phyloP scores from a whole-genome alignment of 257 asterid genomes.

The Knoxia roxburghii region DNA sequence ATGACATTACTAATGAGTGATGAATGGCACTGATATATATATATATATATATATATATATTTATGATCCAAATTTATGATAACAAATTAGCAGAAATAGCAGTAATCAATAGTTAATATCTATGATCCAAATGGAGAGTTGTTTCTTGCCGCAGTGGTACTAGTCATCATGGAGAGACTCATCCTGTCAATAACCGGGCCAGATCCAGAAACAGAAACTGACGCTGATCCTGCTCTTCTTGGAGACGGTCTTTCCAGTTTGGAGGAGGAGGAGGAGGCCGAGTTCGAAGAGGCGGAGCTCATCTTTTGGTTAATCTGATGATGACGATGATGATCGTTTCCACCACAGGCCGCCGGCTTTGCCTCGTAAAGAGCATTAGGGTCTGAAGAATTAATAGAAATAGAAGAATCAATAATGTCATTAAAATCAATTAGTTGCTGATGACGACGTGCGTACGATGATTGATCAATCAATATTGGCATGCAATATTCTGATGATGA shows the following conservation, averaged over 20 bases:
- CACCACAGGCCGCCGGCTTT: constrained; percentile 31
- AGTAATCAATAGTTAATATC: no score
- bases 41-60: no score
- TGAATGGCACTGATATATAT: no score
- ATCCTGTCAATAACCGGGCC: constrained; percentile 13
- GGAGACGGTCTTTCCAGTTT: constrained; percentile 51
- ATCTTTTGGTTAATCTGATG: background rate
- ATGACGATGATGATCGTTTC: constrained; percentile 5
- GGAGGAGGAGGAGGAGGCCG: background rate
- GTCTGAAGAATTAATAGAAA: constrained; percentile 43
- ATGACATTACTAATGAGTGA: no score
- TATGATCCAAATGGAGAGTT: constrained; percentile 53
- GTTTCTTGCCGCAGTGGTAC: constrained; percentile 17
- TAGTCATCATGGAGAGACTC: constrained; percentile 23
- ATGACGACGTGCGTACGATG: no score
- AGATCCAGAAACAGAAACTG: no score
- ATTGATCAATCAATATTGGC: no score
- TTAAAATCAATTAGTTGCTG: constrained; percentile 10
- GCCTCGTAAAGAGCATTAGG: constrained; percentile 31
- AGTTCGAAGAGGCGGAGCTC: no score
- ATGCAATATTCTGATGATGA: no score
- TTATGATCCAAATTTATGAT: no score
- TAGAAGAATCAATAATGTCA: constrained; percentile 21
- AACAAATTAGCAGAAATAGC: no score
- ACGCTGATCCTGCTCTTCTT: constrained; percentile 40